These are phyloP conservation scores for Cystobasidium pallidum DNA, from an alignment of 1,284 basidiomycete genomes.

Conservation along the genomic window DNA sequence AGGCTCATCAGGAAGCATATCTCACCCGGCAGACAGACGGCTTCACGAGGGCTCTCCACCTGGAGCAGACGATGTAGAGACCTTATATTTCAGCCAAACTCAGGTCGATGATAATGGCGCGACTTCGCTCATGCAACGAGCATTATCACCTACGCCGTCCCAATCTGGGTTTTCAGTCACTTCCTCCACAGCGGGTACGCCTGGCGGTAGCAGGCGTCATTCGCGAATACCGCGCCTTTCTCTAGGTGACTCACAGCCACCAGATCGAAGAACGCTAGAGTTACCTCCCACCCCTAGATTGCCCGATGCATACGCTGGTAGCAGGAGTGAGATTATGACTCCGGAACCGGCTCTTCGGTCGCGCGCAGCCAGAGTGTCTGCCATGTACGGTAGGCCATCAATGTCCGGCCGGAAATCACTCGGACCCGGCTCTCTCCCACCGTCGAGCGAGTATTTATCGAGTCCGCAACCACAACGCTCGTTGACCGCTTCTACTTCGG, in stretches of 20 bases:
- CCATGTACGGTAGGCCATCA: conserved; percentile 24
- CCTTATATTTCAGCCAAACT: conserved; percentile 14
- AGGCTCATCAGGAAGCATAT: conserved; percentile 55
- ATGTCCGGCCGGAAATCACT: conserved; percentile 15
- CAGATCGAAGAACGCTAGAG: conserved; percentile 6
- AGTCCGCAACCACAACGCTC: conserved; percentile 5
- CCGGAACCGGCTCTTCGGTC: conserved; percentile 35
- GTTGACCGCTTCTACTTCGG: conserved; percentile 30
- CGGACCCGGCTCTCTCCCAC: conserved; percentile 7
- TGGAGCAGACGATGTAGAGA: conserved; percentile 56
- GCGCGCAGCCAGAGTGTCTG: conserved; percentile 33
- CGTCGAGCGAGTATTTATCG: not conserved
- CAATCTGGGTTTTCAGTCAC: conserved; percentile 54
- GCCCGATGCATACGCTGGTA: conserved; percentile 3
- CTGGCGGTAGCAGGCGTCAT: conserved; percentile 15
- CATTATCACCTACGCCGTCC: conserved; percentile 67
- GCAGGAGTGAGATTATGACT: conserved; percentile 30
- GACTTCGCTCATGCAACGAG: conserved; percentile 62
- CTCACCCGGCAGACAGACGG: conserved; percentile 53
- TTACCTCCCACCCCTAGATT: not conserved
- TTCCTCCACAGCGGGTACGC: conserved; percentile 50
- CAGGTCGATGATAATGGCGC: conserved; percentile 49
- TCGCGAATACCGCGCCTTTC: conserved; percentile 27
- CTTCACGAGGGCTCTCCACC: not conserved
- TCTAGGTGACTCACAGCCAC: conserved; percentile 7